phyloP scores from a whole-genome alignment of 768 basidiomycete species.

The Termitomyces sp. region DNA sequence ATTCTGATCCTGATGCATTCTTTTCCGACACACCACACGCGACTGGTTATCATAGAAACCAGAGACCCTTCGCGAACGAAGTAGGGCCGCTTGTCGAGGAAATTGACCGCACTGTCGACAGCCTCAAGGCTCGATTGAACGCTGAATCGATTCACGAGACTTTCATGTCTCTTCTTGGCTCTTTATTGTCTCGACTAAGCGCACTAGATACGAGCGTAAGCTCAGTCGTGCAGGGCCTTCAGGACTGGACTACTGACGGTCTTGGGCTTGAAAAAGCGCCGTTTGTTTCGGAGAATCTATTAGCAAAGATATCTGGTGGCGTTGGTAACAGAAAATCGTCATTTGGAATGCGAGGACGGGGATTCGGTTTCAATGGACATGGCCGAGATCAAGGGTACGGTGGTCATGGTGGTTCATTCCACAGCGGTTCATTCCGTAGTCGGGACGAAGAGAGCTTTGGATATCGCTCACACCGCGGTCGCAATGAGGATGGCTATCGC shows the following conservation, averaged over 20 bases:
- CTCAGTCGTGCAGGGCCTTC: conserved; percentile 48
- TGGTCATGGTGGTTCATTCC: neutral
- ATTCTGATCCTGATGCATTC: conserved; percentile 35
- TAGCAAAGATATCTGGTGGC: conserved; percentile 20
- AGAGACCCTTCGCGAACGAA: conserved; percentile 10
- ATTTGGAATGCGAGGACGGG: neutral
- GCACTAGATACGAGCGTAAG: conserved; percentile 40
- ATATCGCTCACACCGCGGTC: neutral
- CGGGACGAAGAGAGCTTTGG: neutral
- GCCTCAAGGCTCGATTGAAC: conserved; percentile 34
- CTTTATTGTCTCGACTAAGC: conserved; percentile 49
- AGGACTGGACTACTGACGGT: conserved; percentile 55
- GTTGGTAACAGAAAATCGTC: neutral
- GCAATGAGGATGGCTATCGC: neutral
- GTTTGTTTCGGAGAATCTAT: conserved; percentile 41
- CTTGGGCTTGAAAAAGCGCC: conserved; percentile 49
- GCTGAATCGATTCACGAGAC: conserved; percentile 50
- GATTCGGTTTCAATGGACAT: neutral
- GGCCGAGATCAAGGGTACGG: neutral
- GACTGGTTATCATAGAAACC: neutral
- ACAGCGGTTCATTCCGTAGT: neutral
- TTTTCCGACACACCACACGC: conserved; percentile 15
- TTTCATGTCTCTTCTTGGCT: conserved; percentile 66
- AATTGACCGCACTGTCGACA: conserved; percentile 22
- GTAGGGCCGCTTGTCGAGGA: conserved; percentile 18